Conservation (phyloP, 225 moss, liverwort and hornwort species). For the Physcomitrium patens region DNA sequence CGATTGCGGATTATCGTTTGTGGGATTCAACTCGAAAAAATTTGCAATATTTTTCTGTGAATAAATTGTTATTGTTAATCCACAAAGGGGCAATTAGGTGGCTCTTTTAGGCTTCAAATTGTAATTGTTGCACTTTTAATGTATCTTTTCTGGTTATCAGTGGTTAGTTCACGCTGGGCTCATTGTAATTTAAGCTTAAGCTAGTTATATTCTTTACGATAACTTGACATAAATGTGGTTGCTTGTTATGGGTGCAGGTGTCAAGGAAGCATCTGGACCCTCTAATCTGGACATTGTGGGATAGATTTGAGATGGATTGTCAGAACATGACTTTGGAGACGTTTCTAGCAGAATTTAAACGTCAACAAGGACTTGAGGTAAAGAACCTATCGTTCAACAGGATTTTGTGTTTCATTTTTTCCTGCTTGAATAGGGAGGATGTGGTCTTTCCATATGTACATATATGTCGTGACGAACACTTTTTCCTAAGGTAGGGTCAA, state of each 20-base stretch:
- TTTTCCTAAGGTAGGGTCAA: constrained; percentile 10
- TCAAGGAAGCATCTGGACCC: constrained; percentile 76
- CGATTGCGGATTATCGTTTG: neutral
- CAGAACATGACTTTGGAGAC: constrained; percentile 84
- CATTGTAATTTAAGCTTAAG: neutral
- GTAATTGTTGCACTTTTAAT: too few relatives aligned
- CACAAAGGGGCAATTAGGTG: too few relatives aligned
- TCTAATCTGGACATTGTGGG: constrained; percentile 94
- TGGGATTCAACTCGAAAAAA: neutral
- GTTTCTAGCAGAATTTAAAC: constrained; percentile 91
- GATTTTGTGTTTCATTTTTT: constrained; percentile 3
- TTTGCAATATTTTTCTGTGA: too few relatives aligned
- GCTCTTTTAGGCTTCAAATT: too few relatives aligned
- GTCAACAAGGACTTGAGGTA: constrained; percentile 97
- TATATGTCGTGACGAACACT: neutral
- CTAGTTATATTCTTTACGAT: constrained; percentile 6
- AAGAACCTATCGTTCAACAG: neutral
- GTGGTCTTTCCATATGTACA: neutral
- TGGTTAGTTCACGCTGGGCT: neutral
- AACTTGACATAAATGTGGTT: constrained; percentile 12
- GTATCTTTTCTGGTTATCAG: too few relatives aligned
- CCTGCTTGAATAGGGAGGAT: neutral
- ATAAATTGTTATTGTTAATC: too few relatives aligned
- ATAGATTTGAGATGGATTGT: constrained; percentile 97
- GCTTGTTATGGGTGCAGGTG: constrained; percentile 56